A percentile compares a stretch with the other conserved stretches of the same genome.
Conservation (phyloP, 108 stramenopile species). For the Stephanodiscus triporus region DNA sequence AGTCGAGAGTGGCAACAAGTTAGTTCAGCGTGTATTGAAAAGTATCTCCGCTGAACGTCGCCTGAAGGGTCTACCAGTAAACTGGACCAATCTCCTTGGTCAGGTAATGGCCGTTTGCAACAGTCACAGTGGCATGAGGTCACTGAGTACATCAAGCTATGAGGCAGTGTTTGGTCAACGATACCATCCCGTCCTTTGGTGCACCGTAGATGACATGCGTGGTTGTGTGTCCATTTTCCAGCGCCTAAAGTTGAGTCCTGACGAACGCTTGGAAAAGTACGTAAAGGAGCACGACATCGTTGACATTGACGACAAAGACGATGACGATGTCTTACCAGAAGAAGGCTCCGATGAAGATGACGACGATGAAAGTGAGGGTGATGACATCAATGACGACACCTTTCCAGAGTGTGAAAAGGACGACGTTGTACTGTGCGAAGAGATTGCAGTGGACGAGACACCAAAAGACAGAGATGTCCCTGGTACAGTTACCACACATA, state of each 20-base stretch:
- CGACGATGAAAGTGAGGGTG: neutral
- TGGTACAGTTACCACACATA: too few species aligned
- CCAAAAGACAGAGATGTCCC: too few species aligned
- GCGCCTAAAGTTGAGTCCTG: neutral
- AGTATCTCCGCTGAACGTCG: neutral
- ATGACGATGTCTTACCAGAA: too few species aligned
- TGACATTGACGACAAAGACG: neutral
- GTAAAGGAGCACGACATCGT: neutral
- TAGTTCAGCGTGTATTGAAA: slow-evolving; percentile 5
- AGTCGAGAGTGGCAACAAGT: slow-evolving; percentile 20
- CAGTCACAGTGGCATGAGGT: neutral
- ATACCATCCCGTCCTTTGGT: neutral
- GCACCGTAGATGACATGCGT: neutral
- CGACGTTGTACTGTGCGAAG: too few species aligned
- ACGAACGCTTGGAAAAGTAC: neutral
- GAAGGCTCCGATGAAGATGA: neutral
- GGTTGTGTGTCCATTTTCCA: slow-evolving; percentile 6
- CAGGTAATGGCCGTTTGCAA: slow-evolving; percentile 5
- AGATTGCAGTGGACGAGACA: too few species aligned
- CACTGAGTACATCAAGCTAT: neutral
- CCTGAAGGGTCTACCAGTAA: neutral
- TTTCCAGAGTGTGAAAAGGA: too few species aligned
- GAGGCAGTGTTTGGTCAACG: slow-evolving; percentile 14
- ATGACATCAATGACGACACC: neutral
- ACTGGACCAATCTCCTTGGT: slow-evolving; percentile 20